These are phyloP conservation scores for Gloeophyllum trabeum DNA, from an alignment of 768 basidiomycete species.

Conservation along the genomic window DNA sequence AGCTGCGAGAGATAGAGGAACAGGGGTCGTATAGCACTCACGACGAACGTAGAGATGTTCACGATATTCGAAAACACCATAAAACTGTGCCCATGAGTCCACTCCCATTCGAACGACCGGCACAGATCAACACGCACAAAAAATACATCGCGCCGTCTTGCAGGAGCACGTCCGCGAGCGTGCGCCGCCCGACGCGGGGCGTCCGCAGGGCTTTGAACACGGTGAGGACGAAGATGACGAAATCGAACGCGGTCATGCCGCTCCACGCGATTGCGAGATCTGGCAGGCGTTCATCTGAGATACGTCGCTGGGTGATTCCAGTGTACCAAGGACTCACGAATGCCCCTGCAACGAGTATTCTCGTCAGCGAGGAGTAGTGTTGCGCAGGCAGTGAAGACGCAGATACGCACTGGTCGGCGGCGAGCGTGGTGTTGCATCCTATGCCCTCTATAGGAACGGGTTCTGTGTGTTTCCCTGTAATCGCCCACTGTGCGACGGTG, in stretches of 20 bases:
- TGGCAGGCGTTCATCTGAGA: not conserved
- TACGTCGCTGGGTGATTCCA: not conserved
- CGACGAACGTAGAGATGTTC: too few relatives aligned
- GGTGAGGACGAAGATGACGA: slow-evolving; percentile 28
- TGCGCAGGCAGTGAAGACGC: not conserved
- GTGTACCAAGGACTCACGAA: slow-evolving; percentile 8
- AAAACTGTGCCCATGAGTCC: too few relatives aligned
- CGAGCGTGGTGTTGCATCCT: not conserved
- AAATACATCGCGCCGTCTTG: slow-evolving; percentile 22
- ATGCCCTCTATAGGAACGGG: not conserved
- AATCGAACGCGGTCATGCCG: slow-evolving; percentile 29
- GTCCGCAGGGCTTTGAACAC: slow-evolving; percentile 24
- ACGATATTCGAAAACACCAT: too few relatives aligned
- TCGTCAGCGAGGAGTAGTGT: slow-evolving; percentile 5
- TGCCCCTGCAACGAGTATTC: not conserved
- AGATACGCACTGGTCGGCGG: not conserved
- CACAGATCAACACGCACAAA: too few relatives aligned
- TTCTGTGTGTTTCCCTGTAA: not conserved
- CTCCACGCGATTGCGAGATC: slow-evolving; percentile 23
- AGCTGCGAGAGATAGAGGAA: too few relatives aligned
- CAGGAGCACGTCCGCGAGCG: slow-evolving; percentile 22
- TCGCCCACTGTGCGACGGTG: not conserved
- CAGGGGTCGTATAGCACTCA: too few relatives aligned
- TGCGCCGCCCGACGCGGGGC: slow-evolving; percentile 10
- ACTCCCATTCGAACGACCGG: too few relatives aligned